phyloP scores from a whole-genome alignment of 805 yeast genomes.

The Groenewaldozyma salmanticensis region DNA sequence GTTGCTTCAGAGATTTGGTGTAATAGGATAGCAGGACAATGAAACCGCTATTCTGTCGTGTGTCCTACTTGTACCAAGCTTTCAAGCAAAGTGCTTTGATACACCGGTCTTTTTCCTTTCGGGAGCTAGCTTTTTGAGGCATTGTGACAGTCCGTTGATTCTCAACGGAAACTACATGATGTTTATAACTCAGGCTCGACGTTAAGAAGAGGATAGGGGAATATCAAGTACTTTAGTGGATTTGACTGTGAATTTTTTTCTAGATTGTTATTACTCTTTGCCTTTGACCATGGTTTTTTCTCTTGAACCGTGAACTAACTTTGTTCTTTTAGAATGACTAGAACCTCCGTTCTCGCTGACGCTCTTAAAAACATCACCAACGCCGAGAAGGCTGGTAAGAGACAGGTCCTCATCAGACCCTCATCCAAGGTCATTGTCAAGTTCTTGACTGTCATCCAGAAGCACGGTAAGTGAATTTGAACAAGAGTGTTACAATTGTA shows the following conservation, averaged over 20 bases:
- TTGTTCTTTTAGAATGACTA: conserved; percentile 69
- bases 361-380: conserved; percentile 97
- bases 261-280: no score
- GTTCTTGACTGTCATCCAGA: conserved; percentile 94
- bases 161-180: no score
- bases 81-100: conserved; percentile 15
- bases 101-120: conserved; percentile 13
- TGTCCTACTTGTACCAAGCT: conserved; percentile 3
- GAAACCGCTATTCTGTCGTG: background rate
- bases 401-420: conserved; percentile 97
- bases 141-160: no score
- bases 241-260: no score
- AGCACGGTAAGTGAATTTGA: conserved; percentile 62
- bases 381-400: conserved; percentile 98
- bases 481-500: no score
- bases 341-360: conserved; percentile 97
- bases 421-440: conserved; percentile 97
- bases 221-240: no score
- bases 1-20: conserved; percentile 6
- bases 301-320: no score
- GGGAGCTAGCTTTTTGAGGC: background rate
- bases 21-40: background rate
- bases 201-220: no score
- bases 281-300: no score
- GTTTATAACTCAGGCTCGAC: no score